Evolutionary conservation across 148 eudicot species (phyloP), one percentile per base, ranked within the genome.

Genomic region (Diospyros kaki): DNA sequence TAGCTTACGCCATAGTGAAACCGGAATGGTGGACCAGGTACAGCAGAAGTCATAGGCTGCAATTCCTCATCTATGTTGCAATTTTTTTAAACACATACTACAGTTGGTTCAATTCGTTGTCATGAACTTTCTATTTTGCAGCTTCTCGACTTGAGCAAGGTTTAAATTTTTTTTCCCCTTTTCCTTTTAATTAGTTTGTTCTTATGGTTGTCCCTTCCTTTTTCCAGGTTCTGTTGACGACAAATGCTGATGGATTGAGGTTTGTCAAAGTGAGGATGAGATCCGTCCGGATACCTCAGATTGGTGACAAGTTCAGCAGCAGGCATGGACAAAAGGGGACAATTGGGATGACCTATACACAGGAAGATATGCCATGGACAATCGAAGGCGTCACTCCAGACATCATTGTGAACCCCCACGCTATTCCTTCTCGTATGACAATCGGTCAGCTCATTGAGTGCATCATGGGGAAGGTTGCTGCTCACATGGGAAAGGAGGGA

Each of bases 341-440:
- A 59, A 40, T 76, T 46, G 79, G 79, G 41, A 76, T 76, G 79
- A 61, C 73, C 50, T 76, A 68, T 41, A 76, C 73, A 6, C 79
- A 68, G 38, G 79, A 76, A 76, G 79, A 76, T 17, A 76, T 68
- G 79, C 79, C 79, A 18, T 76, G 79, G 79, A 59, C 73, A 1
- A 51, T 76, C 11, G 79, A 76, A 15, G 79, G 79, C 44, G 69
- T 76, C 51, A 60, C 73, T 12, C 73, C 79, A 5, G 79, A 76
- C n/a, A 48, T 76, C 45, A 69, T 76, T 40, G 74, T 76, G 41
- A 76, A 76, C 60, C 79, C 78, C 4, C 79, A 76, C 38, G 79
- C 79, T n/a, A 76, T 76, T 52, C 79, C 79, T 50, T 76, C 79
- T 60, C 79, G 73, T 15, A 76, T 76, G 79, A 76, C 79, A 7